Evolutionary conservation across 1,139 yeast genomes (phyloP).

Genomic region (Blastobotrys elegans): DNA sequence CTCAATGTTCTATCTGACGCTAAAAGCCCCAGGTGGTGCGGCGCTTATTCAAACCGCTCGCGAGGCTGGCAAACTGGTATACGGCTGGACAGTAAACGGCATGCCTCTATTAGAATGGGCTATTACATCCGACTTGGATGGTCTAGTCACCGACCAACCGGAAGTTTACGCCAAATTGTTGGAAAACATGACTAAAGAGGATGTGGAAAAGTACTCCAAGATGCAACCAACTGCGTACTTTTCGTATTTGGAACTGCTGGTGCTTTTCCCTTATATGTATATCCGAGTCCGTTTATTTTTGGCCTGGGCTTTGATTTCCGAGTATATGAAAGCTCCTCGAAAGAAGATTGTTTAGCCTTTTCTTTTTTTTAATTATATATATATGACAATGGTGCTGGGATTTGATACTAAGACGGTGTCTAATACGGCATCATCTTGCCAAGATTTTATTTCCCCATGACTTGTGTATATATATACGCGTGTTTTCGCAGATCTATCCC

Average conservation of each 20-base stretch:
- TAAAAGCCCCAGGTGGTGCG: conserved; percentile 42
- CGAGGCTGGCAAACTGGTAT: conserved; percentile 48
- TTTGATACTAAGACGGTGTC: too few relatives aligned
- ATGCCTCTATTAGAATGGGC: conserved; percentile 41
- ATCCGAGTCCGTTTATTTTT: background rate
- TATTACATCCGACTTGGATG: conserved; percentile 48
- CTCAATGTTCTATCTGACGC: conserved; percentile 39
- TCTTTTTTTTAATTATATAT: too few relatives aligned
- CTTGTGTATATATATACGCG: too few relatives aligned
- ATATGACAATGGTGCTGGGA: too few relatives aligned
- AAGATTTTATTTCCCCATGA: too few relatives aligned
- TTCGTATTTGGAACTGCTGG: conserved; percentile 12
- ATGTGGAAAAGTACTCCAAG: conserved; percentile 19
- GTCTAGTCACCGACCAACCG: conserved; percentile 62
- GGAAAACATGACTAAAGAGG: conserved; percentile 15
- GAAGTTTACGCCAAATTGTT: conserved; percentile 25
- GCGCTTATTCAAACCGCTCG: conserved; percentile 36
- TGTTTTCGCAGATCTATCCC: too few relatives aligned
- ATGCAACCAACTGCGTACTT: conserved; percentile 13
- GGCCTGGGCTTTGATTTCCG: background rate
- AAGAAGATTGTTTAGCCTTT: too few relatives aligned
- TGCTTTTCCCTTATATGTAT: conserved; percentile 16
- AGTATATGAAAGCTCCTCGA: background rate
- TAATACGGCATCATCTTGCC: too few relatives aligned
- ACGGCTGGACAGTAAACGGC: conserved; percentile 78